A percentile compares a stretch with the other conserved stretches of the same genome.
Evolutionary conservation across 768 basidiomycete species (phyloP).

Genomic region (Auriscalpium vulgare): DNA sequence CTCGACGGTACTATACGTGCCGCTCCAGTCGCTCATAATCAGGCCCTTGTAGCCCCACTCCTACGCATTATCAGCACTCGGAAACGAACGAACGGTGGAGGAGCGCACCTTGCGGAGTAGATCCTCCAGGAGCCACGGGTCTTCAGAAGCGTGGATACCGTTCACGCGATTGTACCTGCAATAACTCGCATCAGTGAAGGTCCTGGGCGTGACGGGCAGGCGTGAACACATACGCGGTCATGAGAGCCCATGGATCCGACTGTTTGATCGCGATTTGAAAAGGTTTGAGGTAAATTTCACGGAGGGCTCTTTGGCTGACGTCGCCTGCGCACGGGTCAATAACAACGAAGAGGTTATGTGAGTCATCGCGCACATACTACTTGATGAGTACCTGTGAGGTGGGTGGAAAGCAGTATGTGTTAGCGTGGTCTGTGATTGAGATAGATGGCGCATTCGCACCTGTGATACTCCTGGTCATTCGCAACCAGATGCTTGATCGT

Average conservation of each 20-base stretch:
- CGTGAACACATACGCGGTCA: conserved; percentile 39
- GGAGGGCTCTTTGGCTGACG: conserved; percentile 48
- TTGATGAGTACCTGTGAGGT: conserved; percentile 31
- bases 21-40: conserved; percentile 56
- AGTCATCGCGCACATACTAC: conserved; percentile 23
- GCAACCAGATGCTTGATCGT: conserved; percentile 60
- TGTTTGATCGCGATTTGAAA: conserved; percentile 53
- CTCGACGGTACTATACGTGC: conserved; percentile 38
- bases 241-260: conserved; percentile 49
- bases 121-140: conserved; percentile 38
- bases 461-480: conserved; percentile 57
- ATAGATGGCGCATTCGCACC: conserved; percentile 21
- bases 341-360: neutral
- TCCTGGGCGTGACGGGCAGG: neutral
- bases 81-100: neutral
- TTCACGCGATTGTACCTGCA: conserved; percentile 52
- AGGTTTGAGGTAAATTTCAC: conserved; percentile 60
- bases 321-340: conserved; percentile 26
- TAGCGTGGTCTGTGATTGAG: neutral
- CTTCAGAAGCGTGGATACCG: conserved; percentile 52
- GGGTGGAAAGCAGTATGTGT: neutral
- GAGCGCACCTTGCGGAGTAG: conserved; percentile 39
- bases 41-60: conserved; percentile 60
- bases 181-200: neutral
- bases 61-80: conserved; percentile 12